Base-by-base conservation (phyloP, 73 alveolate genomes). In the Paramecium pentaurelia region DNA sequence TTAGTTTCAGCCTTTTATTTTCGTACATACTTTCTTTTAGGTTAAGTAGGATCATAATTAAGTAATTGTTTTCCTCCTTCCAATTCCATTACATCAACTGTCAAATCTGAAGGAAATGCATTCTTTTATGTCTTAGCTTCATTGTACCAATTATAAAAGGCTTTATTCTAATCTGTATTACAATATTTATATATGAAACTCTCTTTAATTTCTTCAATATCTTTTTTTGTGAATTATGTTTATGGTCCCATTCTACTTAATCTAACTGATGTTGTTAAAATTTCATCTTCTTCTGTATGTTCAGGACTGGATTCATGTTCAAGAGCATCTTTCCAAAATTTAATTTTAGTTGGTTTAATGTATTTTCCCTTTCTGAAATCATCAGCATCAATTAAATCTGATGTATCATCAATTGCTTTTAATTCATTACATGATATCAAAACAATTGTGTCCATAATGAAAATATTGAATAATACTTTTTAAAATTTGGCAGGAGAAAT, bases 131-230 rank as follows among this genome's bases (percentile, higher is more conserved):
- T 47, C 51, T 80, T 80, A 20, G 91, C 91, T 80, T 80, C 71
- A 80, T 80, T 80, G 27, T 80, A 80, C 91, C 91, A 80, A 80
- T 80, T 44, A 80, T 80, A 80, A 80, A 80, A 80, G 16, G 71
- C 34, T 11, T 32, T 44, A 14, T 80, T 80, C 8, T 80, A 45
- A 20, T 80, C 91, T 14, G 71, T 80, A 49, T 25, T 80, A 11
- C 91, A 80, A 20, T 32, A 34, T 49, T 80, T 32, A 20, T 80
- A 80, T 12, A 80, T 27, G 18, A 18, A 25, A 8, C 77, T 80
- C 8, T 27, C 71, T 36, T 80, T 80, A 11, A 80, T 80, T 47
- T 42, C 71, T 47, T 80, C 77, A 18, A 80, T 40, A 80, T 80
- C 91, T 16, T 49, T 44, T 49, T 47, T 80, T 3, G 77, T 80